A percentile compares a stretch with the other conserved stretches of the same genome.
Evolutionary conservation across 192 early-diverging fungal species (phyloP).

Genomic region (Coemansia sp.): DNA sequence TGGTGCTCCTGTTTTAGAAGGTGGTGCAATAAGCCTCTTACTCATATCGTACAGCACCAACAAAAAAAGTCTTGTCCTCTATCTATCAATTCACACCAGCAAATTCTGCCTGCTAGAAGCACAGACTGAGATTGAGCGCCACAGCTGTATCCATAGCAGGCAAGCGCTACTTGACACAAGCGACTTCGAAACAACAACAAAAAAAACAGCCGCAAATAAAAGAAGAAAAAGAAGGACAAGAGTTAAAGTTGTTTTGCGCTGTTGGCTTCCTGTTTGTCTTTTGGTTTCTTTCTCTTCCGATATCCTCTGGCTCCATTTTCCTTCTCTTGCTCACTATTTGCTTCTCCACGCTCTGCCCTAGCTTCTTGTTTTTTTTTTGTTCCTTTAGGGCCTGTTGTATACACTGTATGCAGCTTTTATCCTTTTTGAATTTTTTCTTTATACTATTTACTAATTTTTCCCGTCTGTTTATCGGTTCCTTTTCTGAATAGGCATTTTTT

Average conservation of each 20-base stretch:
- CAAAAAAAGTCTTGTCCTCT: not conserved
- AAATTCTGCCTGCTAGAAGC: not conserved
- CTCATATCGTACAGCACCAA: not conserved
- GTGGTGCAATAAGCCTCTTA: constrained; percentile 3
- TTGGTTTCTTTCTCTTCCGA: not conserved
- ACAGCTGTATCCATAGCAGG: not conserved
- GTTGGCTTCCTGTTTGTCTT: not conserved
- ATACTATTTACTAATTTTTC: not conserved
- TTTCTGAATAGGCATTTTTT: not conserved
- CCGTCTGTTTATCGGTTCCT: not conserved
- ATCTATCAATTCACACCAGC: not conserved
- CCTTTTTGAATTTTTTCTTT: not conserved
- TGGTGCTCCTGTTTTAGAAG: constrained; percentile 2
- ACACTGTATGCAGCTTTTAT: not conserved
- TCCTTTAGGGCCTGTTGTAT: not conserved
- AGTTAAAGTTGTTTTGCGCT: not conserved
- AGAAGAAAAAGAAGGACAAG: not conserved
- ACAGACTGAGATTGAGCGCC: not conserved
- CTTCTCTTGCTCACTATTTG: not conserved
- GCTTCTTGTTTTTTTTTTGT: not conserved
- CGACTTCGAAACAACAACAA: not conserved
- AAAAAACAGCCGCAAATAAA: too few relatives aligned
- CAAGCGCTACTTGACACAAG: not conserved
- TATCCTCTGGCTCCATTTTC: not conserved
- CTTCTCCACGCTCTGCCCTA: not conserved